Conservation (phyloP, 352 stramenopile species). For the Pythium grandisporangium region DNA sequence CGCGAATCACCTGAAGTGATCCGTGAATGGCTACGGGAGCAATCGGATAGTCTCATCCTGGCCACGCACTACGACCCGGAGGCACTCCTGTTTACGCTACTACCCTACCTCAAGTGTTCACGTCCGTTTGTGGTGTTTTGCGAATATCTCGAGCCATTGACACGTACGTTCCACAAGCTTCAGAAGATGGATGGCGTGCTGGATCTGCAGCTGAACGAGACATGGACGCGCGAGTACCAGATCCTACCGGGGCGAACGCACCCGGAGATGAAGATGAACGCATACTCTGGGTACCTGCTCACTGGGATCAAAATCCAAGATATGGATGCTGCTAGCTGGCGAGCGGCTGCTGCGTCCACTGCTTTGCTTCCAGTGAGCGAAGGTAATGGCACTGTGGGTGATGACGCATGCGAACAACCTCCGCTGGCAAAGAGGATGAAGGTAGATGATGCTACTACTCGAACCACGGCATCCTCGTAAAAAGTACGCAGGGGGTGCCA, state of each 20-base stretch:
- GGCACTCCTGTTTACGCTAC: constrained; percentile 70
- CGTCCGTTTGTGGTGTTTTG: constrained; percentile 95
- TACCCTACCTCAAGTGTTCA: constrained; percentile 86
- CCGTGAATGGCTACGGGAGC: constrained; percentile 53
- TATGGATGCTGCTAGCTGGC: constrained; percentile 9
- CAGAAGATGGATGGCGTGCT: constrained; percentile 89
- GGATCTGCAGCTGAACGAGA: constrained; percentile 92
- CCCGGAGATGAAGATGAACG: constrained; percentile 96
- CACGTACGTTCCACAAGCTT: constrained; percentile 82
- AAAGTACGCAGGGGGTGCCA: too few species aligned
- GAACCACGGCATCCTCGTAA: too few species aligned
- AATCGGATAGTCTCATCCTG: constrained; percentile 86
- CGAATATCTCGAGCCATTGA: constrained; percentile 90
- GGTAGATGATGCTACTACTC: too few species aligned
- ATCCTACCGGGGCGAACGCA: constrained; percentile 90
- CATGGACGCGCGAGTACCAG: constrained; percentile 95
- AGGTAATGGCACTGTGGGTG: too few species aligned
- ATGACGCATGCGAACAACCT: too few species aligned
- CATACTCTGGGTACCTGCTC: constrained; percentile 93
- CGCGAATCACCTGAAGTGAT: constrained; percentile 59
- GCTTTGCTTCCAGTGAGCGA: too few species aligned
- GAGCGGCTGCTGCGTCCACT: constrained; percentile 8
- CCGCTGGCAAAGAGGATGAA: too few species aligned
- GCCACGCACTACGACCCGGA: constrained; percentile 88
- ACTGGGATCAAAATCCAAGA: constrained; percentile 87